Base-by-base conservation (phyloP, 2,329 filamentous ascomycete species). In the Fusarium devonianum region DNA sequence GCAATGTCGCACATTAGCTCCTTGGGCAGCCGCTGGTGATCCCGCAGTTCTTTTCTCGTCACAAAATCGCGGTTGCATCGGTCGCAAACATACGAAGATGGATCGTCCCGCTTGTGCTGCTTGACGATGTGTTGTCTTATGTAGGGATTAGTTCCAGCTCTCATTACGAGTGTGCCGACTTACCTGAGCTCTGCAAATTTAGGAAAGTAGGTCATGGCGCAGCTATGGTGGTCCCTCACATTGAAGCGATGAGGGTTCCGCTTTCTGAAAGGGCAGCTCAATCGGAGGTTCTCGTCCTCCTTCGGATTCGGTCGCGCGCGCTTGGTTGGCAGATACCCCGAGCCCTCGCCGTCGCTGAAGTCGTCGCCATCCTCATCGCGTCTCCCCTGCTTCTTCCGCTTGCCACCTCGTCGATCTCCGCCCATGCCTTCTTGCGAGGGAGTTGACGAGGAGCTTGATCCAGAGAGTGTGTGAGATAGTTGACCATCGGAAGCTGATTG, bases 211-310 rank as follows among this genome's bases (percentile, higher is more conserved):
- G 70, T 74, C 67, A 73, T 74, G 12, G 75, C 74, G 50, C 75
- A 78, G 14, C 67, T 69, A 39, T 77, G 71, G 26, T 77, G 71
- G 32, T 78, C 75, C 4, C 75, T 68, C 32, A 78, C 72, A 25
- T 78, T 78, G 57, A 78, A 78, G 2, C 74, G 70, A 23, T 68
- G 66, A 1, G 75, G 74, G 30, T 78, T 77, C 10, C 75, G 67
- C 57, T 75, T 76, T 22, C 75, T 67, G 29, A 72, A 78, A 1
- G 75, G 75, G 45, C 75, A 78, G 40, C 74, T 75, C 4, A 75
- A 55, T 2, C 72, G 69, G 4, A 75, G 60, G 32, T 71, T 73
- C 39, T 73, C 72, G 1, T 75, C 72, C 0, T 73, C 72, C 25
- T 58, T 64, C 0, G 68, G 66, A 17, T 67, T 69, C 3, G 67